Evolutionary conservation across 2,329 filamentous ascomycete genomes (phyloP).

Genomic region (Neophaeococcomyces aloes): DNA sequence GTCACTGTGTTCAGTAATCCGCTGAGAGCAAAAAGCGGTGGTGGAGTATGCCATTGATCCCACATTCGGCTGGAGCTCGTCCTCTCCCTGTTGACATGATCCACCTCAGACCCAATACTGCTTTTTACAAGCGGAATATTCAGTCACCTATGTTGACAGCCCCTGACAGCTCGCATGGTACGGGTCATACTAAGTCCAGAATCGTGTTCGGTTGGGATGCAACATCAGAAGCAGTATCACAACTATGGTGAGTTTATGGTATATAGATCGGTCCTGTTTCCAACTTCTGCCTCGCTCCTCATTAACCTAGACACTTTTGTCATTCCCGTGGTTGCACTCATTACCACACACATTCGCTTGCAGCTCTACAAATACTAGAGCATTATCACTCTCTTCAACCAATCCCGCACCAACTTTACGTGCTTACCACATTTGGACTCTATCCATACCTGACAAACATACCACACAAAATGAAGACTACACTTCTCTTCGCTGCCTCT

Average conservation of each 20-base stretch:
- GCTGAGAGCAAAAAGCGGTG: not conserved
- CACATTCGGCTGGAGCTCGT: not conserved
- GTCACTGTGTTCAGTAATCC: not conserved
- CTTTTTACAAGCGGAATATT: conserved; percentile 3
- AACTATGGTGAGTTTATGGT: conserved; percentile 2
- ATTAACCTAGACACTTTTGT: not conserved
- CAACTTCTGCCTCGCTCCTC: not conserved
- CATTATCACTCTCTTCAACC: conserved; percentile 7
- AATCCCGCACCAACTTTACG: not conserved
- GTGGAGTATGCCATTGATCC: conserved; percentile 3
- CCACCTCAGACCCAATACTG: conserved; percentile 7
- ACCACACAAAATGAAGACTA: conserved; percentile 16
- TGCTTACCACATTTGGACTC: not conserved
- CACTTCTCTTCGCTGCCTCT: conserved; percentile 15
- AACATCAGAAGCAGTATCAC: conserved; percentile 7
- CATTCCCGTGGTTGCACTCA: not conserved
- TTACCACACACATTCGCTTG: conserved; percentile 6
- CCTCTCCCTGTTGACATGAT: conserved; percentile 5
- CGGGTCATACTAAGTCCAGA: conserved; percentile 2
- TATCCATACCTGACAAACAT: conserved; percentile 6
- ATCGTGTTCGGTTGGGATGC: conserved; percentile 6
- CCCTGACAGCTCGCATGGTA: conserved; percentile 5
- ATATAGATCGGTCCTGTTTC: conserved; percentile 7
- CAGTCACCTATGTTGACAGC: conserved; percentile 5
- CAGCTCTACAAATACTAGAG: conserved; percentile 8